Conservation (phyloP, 805 yeast genomes). For the Candida ipomoeae region DNA sequence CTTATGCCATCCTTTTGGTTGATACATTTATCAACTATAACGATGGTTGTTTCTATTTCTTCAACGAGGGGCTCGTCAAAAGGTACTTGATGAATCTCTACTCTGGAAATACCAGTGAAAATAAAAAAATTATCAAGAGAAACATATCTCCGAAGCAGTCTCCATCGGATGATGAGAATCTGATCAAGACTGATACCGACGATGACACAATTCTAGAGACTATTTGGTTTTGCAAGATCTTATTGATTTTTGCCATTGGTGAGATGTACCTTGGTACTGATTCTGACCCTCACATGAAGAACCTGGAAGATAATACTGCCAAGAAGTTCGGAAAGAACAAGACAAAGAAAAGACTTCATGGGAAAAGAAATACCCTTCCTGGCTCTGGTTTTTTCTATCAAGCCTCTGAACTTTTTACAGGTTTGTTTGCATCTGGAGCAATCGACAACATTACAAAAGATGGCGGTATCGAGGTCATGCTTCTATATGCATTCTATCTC, state of each 20-base stretch:
- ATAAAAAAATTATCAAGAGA: slow-evolving; percentile 34
- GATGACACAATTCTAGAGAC: slow-evolving; percentile 65
- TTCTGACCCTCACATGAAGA: slow-evolving; percentile 54
- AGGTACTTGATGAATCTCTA: slow-evolving; percentile 61
- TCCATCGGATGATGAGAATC: slow-evolving; percentile 34
- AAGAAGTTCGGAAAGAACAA: slow-evolving; percentile 17
- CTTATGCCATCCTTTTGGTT: slow-evolving; percentile 69
- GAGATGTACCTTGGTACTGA: slow-evolving; percentile 81
- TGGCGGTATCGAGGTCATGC: slow-evolving; percentile 74
- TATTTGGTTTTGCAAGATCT: slow-evolving; percentile 74
- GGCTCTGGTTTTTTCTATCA: slow-evolving; percentile 77
- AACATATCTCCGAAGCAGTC: slow-evolving; percentile 24
- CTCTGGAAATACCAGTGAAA: slow-evolving; percentile 43
- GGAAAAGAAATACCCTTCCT: slow-evolving; percentile 49
- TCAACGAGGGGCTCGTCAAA: slow-evolving; percentile 76
- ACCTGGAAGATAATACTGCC: slow-evolving; percentile 22
- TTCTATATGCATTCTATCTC: slow-evolving; percentile 70
- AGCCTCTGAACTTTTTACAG: slow-evolving; percentile 75
- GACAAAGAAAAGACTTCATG: slow-evolving; percentile 14
- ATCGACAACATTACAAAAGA: slow-evolving; percentile 72
- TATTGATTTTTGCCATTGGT: slow-evolving; percentile 72
- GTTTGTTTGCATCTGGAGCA: slow-evolving; percentile 74
- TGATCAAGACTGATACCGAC: slow-evolving; percentile 41
- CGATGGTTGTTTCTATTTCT: slow-evolving; percentile 81
- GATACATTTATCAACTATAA: slow-evolving; percentile 76